These are phyloP conservation scores for Aspergillus puulaauensis DNA, from an alignment of 2,329 filamentous ascomycete species.

Conservation along the genomic window DNA sequence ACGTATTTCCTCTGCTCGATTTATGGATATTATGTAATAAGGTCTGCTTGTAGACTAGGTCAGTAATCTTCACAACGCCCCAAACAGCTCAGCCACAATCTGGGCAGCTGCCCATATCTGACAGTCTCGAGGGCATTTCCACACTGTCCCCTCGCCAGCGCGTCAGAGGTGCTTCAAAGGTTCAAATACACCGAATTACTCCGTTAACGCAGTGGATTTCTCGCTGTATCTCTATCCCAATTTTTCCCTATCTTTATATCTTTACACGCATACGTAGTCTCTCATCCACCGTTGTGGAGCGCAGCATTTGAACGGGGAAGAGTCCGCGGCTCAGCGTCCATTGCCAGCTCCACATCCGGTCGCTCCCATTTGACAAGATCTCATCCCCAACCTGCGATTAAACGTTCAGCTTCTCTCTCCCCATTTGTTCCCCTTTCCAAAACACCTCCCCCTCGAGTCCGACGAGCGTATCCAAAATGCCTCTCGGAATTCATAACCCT, in stretches of 20 bases:
- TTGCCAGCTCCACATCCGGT: slow-evolving; percentile 26
- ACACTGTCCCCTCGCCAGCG: not conserved
- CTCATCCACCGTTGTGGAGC: slow-evolving; percentile 3
- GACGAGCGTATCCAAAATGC: slow-evolving; percentile 34
- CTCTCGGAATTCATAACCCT: slow-evolving; percentile 48
- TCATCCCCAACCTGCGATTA: slow-evolving; percentile 15
- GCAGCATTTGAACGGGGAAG: not conserved
- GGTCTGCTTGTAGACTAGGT: not conserved
- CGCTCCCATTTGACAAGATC: slow-evolving; percentile 21
- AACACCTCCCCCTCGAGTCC: slow-evolving; percentile 5
- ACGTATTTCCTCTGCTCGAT: not conserved
- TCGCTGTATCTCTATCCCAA: not conserved
- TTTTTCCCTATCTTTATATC: not conserved
- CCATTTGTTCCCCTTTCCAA: not conserved
- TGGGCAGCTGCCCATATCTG: not conserved
- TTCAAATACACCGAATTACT: not conserved
- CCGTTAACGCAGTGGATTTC: not conserved
- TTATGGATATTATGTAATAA: slow-evolving; percentile 4
- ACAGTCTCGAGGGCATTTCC: not conserved
- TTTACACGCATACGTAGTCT: not conserved
- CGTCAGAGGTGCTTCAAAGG: not conserved
- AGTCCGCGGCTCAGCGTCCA: slow-evolving; percentile 16
- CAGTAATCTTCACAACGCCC: not conserved
- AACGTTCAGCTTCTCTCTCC: slow-evolving; percentile 13
- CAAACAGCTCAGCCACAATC: slow-evolving; percentile 7